Base-by-base conservation (phyloP, 2,329 filamentous ascomycete genomes). In the Fusarium albosuccineum region DNA sequence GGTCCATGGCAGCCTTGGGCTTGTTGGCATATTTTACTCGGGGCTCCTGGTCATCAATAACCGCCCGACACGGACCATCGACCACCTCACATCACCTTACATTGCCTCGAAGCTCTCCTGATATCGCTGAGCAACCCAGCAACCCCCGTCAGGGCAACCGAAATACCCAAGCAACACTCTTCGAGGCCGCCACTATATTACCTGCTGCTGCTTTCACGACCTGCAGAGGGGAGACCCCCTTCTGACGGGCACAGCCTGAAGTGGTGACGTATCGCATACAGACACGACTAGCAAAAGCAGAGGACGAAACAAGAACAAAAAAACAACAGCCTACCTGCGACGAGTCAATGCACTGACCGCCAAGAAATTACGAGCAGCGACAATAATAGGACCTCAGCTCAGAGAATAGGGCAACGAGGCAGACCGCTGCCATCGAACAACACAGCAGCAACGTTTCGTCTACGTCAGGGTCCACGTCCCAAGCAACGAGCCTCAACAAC, bases 61-160 rank as follows among this genome's bases (percentile, higher is more conserved):
- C 64, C 64, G 64, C 59, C 49, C 60, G 57, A 65, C 68, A 63
- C 69, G 57, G 62, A 64, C 68, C 67, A 71, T 67, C 61, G 54
- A 64, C 62, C 66, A 70, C 51, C 63, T 67, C 64, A 69, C 65
- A 74, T 74, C 71, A 72, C 72, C 72, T 74, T 70, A 74, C 72
- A 63, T 71, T 58, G 60, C 60, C 67, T 70, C 46, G 30, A 63
- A 49, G 53, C 72, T 74, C 72, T 73, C 71, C 72, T 74, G 72
- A 74, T 73, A 66, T 63, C 55, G 53, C 58, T 56, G 62, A 60
- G 61, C 36, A 56, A 54, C 40, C 60, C 27, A 67, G 51, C 59
- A 51, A 67, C 66, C 70, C 71, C 64, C 51, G 62, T 66, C 68
- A 66, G 64, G 63, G 61, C 66, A 66, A 63, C 68, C 57, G 61